Conservation (phyloP, 2,329 filamentous ascomycete genomes). For the Fusarium virguliforme region DNA sequence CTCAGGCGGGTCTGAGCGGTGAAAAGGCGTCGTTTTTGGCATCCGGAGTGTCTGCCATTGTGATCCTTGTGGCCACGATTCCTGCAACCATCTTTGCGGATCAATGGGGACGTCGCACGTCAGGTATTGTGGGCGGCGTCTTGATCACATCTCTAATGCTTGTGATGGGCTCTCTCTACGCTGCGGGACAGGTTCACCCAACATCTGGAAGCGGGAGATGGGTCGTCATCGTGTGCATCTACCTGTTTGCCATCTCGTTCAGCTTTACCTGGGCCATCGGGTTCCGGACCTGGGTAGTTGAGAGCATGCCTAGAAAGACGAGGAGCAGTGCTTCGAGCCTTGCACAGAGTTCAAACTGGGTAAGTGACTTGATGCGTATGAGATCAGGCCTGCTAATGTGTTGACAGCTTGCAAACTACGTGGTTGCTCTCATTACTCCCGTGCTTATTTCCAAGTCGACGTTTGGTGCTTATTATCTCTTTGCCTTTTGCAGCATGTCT, state of each 20-base stretch:
- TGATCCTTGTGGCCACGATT: constrained; percentile 70
- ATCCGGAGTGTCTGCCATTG: constrained; percentile 71
- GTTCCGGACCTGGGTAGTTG: constrained; percentile 68
- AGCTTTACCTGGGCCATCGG: constrained; percentile 68
- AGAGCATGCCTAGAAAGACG: constrained; percentile 70
- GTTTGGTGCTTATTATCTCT: constrained; percentile 64
- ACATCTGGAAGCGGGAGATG: constrained; percentile 60
- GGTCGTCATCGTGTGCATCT: constrained; percentile 68
- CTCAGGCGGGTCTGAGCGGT: constrained; percentile 71
- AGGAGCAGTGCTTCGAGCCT: constrained; percentile 69
- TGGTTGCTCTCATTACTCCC: constrained; percentile 64
- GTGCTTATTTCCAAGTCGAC: constrained; percentile 58
- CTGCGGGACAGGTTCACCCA: constrained; percentile 58
- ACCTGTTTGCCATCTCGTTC: constrained; percentile 64
- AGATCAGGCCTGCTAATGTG: constrained; percentile 2
- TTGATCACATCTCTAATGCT: constrained; percentile 67
- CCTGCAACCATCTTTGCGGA: constrained; percentile 71
- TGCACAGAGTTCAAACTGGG: constrained; percentile 69
- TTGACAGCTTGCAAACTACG: constrained; percentile 60
- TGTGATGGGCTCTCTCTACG: constrained; percentile 68
- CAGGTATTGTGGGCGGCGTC: constrained; percentile 68
- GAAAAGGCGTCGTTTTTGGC: constrained; percentile 70
- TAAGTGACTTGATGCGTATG: constrained; percentile 30
- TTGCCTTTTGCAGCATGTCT: constrained; percentile 59
- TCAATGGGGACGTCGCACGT: constrained; percentile 69